Evolutionary conservation across 768 basidiomycete species (phyloP).

Genomic region (Boletus patriciae): DNA sequence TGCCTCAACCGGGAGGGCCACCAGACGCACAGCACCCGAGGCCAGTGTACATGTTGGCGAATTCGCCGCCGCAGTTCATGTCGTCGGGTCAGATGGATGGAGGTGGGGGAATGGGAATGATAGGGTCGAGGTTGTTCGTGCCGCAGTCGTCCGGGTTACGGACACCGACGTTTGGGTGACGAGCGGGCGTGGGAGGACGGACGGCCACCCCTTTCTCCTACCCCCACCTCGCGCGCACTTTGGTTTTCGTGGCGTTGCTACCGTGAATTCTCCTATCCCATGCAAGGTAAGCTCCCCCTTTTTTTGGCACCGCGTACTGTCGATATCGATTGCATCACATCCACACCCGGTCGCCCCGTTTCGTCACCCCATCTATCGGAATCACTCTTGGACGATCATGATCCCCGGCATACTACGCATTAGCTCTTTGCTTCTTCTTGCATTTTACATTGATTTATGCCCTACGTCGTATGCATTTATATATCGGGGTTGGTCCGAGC

Average conservation of each 20-base stretch:
- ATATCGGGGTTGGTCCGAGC: background rate
- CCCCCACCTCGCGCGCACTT: background rate
- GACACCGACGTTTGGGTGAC: slow-evolving; percentile 28
- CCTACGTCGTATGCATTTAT: background rate
- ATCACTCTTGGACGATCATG: background rate
- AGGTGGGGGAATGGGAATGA: background rate
- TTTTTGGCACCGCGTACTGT: background rate
- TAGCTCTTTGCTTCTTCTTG: background rate
- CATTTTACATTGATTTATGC: background rate
- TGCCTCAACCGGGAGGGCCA: slow-evolving; percentile 32
- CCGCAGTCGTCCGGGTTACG: slow-evolving; percentile 30
- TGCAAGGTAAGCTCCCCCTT: background rate
- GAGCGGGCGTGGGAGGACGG: background rate
- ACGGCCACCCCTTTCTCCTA: background rate
- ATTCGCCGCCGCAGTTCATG: slow-evolving; percentile 27
- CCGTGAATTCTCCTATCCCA: no score
- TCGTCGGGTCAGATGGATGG: slow-evolving; percentile 16
- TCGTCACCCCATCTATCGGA: background rate
- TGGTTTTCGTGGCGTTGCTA: background rate
- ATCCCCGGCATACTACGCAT: background rate
- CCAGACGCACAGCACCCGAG: slow-evolving; percentile 22
- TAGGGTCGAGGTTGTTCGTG: slow-evolving; percentile 22
- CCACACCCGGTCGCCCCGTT: slow-evolving; percentile 1
- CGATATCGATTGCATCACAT: background rate
- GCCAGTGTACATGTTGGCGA: slow-evolving; percentile 33